These are phyloP conservation scores for Phlebopus sp. DNA, from an alignment of 1,284 basidiomycete species.

Conservation along the genomic window DNA sequence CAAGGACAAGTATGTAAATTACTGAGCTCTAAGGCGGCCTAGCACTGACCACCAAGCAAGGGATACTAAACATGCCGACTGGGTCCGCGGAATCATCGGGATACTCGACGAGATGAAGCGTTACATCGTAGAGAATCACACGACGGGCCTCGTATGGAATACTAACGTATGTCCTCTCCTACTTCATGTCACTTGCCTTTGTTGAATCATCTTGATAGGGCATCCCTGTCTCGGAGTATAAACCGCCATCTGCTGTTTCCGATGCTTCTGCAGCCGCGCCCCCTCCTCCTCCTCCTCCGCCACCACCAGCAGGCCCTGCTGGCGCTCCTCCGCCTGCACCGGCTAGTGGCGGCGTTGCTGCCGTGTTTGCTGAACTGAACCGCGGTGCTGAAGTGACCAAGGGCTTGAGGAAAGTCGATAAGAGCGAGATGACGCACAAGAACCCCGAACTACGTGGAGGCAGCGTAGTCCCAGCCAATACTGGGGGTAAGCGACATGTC, in stretches of 20 bases:
- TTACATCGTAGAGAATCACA: conserved; percentile 87
- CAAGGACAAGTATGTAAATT: conserved; percentile 76
- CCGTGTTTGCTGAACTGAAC: conserved; percentile 93
- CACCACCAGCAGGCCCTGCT: conserved; percentile 57
- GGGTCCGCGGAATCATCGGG: conserved; percentile 75
- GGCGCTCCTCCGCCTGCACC: conserved; percentile 41
- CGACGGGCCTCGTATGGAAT: conserved; percentile 91
- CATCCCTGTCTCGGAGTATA: conserved; percentile 56
- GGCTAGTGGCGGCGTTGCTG: conserved; percentile 63
- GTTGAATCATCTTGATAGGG: conserved; percentile 45
- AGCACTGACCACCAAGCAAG: conserved; percentile 40
- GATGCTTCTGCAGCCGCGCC: conserved; percentile 1
- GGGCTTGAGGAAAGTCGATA: conserved; percentile 90
- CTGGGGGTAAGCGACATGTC: conserved; percentile 34
- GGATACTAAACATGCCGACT: conserved; percentile 86
- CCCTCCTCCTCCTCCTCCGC: conserved; percentile 41
- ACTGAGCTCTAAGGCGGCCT: background rate
- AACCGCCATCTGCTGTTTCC: conserved; percentile 33
- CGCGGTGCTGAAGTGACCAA: conserved; percentile 89
- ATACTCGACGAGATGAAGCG: conserved; percentile 79
- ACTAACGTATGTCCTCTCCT: conserved; percentile 52
- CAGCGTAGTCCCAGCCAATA: conserved; percentile 56
- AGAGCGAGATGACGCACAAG: conserved; percentile 98
- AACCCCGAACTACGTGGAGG: conserved; percentile 82
- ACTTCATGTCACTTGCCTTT: background rate